Percentiles rank a stretch among this genome's conserved stretches.
These are phyloP conservation scores for Xylaria arbuscula DNA, from an alignment of 2,329 filamentous ascomycete species.

Conservation along the genomic window DNA sequence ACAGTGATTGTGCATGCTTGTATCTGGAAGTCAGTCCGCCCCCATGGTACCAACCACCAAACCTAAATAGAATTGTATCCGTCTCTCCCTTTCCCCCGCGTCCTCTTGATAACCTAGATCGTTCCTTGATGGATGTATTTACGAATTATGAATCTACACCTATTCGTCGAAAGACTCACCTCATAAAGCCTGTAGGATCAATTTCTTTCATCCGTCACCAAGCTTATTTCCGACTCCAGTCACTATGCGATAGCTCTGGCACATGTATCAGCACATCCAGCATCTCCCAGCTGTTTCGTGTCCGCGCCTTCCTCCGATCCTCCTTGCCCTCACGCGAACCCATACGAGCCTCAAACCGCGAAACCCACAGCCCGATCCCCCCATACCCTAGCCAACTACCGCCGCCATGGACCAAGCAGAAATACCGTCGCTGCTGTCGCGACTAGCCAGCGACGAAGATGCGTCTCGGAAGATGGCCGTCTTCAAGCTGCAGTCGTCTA, in stretches of 20 bases:
- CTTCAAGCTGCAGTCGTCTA: constrained; percentile 95
- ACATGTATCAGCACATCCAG: constrained; percentile 20
- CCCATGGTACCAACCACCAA: not conserved
- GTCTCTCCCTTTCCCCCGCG: not conserved
- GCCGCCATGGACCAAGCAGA: constrained; percentile 72
- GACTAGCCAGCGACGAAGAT: constrained; percentile 79
- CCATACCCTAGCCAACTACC: constrained; percentile 13
- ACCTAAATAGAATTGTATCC: not conserved
- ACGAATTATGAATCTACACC: not conserved
- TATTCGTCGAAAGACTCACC: not conserved
- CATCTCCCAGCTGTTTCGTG: constrained; percentile 16
- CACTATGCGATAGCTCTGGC: constrained; percentile 29
- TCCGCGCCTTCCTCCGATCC: not conserved
- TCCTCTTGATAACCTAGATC: not conserved
- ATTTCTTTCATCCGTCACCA: not conserved
- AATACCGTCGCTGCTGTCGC: constrained; percentile 72
- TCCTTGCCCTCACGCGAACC: constrained; percentile 4
- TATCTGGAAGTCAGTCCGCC: not conserved
- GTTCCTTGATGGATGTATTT: not conserved
- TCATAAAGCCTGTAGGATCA: not conserved
- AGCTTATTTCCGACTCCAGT: not conserved
- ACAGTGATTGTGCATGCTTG: not conserved
- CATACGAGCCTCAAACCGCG: not conserved
- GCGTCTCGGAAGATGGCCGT: constrained; percentile 97
- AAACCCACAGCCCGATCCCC: not conserved